Evolutionary conservation across 163 green algal genomes (phyloP).

Genomic region (Trebouxiophyceae sp.): DNA sequence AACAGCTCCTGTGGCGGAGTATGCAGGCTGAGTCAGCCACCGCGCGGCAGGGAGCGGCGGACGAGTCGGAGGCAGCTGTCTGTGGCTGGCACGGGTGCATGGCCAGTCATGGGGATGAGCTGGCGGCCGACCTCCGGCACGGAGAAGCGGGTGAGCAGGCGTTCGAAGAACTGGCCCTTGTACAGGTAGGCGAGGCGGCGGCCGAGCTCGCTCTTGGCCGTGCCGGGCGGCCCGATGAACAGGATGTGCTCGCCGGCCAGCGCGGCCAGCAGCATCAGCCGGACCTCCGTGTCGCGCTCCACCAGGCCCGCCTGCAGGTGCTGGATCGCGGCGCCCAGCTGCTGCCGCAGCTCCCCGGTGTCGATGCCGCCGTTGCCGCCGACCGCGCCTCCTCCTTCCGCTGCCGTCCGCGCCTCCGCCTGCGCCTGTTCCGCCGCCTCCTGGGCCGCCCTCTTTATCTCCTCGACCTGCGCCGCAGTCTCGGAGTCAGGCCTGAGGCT

Average conservation of each 20-base stretch:
- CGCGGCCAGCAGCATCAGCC: slow-evolving; percentile 86
- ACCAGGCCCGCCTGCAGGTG: slow-evolving; percentile 71
- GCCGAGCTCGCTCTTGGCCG: slow-evolving; percentile 67
- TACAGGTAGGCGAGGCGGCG: slow-evolving; percentile 36
- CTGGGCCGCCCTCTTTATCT: too few species aligned
- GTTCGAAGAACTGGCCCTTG: slow-evolving; percentile 46
- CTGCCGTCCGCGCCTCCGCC: too few species aligned
- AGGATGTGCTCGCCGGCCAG: slow-evolving; percentile 90
- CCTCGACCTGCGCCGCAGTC: too few species aligned
- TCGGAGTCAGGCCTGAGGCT: too few species aligned
- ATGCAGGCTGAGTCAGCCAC: background rate
- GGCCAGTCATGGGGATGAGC: background rate
- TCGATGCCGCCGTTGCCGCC: too few species aligned
- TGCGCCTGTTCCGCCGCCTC: too few species aligned
- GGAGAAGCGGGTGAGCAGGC: slow-evolving; percentile 58
- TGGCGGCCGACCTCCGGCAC: slow-evolving; percentile 16
- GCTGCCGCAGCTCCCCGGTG: slow-evolving; percentile 3
- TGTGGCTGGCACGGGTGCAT: background rate
- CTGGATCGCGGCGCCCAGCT: slow-evolving; percentile 13
- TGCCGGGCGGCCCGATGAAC: slow-evolving; percentile 84
- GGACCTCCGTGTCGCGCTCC: slow-evolving; percentile 86
- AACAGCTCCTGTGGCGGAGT: slow-evolving; percentile 51
- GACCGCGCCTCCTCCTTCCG: too few species aligned
- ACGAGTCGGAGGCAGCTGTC: background rate
- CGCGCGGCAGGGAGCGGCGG: background rate